Percentiles rank a stretch among this genome's conserved stretches.
These are phyloP conservation scores for Psilocybe cubensis DNA, from an alignment of 768 basidiomycete genomes.

Conservation along the genomic window DNA sequence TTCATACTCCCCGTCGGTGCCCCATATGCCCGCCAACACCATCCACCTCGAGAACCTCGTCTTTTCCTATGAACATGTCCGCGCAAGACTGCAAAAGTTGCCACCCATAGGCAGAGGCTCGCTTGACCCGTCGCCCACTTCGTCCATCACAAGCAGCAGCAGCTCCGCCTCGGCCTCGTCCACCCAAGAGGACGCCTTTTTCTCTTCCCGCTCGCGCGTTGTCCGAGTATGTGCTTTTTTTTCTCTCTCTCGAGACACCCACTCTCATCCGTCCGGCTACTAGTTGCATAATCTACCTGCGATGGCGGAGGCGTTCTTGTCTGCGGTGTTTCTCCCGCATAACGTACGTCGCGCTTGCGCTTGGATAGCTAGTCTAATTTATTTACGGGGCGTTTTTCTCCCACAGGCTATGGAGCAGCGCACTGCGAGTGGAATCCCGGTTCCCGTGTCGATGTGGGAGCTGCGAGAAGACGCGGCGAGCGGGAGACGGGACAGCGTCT, in stretches of 20 bases:
- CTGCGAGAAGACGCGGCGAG: conserved; percentile 35
- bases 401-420: conserved; percentile 19
- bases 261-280: too few relatives aligned
- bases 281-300: conserved; percentile 45
- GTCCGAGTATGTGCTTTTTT: conserved; percentile 55
- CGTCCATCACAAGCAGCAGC: conserved; percentile 37
- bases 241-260: too few relatives aligned
- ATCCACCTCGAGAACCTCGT: conserved; percentile 16
- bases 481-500: conserved; percentile 40
- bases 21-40: conserved; percentile 20
- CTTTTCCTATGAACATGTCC: conserved; percentile 17
- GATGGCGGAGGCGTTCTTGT: conserved; percentile 38
- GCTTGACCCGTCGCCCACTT: conserved; percentile 35
- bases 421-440: conserved; percentile 31
- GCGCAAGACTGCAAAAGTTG: conserved; percentile 20
- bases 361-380: conserved; percentile 14
- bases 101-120: conserved; percentile 10
- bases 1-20: conserved; percentile 9
- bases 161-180: conserved; percentile 26
- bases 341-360: conserved; percentile 30
- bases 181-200: conserved; percentile 37
- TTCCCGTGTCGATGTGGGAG: conserved; percentile 54
- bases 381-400: conserved; percentile 22
- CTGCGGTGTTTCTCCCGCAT: conserved; percentile 42
- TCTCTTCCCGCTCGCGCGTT: conserved; percentile 55